These are phyloP conservation scores for Puccinia polysora DNA, from an alignment of 1,284 basidiomycete species.

Conservation along the genomic window DNA sequence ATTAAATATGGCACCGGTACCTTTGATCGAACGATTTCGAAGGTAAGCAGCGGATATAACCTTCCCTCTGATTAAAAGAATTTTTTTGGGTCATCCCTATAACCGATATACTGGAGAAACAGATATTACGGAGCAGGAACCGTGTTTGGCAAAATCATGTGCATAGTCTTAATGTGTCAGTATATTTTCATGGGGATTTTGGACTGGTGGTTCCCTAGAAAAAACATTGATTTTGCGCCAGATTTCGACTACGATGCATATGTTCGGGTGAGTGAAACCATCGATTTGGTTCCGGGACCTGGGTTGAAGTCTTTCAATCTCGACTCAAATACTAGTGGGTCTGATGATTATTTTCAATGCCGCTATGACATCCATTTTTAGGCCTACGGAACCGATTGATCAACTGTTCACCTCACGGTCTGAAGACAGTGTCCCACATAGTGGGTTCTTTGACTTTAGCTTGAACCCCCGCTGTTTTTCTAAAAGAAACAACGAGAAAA, in stretches of 20 bases:
- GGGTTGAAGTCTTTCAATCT: neutral
- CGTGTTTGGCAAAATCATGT: slow-evolving; percentile 43
- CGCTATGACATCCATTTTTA: neutral
- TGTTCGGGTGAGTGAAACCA: slow-evolving; percentile 6
- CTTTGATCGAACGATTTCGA: slow-evolving; percentile 66
- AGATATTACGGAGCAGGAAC: slow-evolving; percentile 40
- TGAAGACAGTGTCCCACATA: too few relatives aligned
- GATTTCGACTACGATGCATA: slow-evolving; percentile 40
- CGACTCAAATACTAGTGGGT: neutral
- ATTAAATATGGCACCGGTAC: slow-evolving; percentile 61
- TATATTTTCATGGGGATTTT: slow-evolving; percentile 38
- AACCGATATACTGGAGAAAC: neutral
- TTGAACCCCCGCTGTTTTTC: too few relatives aligned
- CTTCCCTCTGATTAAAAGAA: neutral
- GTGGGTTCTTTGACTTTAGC: too few relatives aligned
- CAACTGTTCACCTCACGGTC: too few relatives aligned
- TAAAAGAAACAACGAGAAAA: too few relatives aligned
- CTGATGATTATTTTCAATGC: neutral
- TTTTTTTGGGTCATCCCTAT: neutral
- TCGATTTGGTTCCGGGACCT: neutral
- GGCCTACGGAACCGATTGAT: neutral
- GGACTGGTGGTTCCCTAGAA: slow-evolving; percentile 39
- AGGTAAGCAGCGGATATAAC: slow-evolving; percentile 57
- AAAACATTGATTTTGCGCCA: slow-evolving; percentile 31
- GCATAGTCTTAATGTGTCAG: slow-evolving; percentile 39